These are phyloP conservation scores for Ampelocalamus luodianensis DNA, from an alignment of 176 grass and related monocot species.

Conservation along the genomic window DNA sequence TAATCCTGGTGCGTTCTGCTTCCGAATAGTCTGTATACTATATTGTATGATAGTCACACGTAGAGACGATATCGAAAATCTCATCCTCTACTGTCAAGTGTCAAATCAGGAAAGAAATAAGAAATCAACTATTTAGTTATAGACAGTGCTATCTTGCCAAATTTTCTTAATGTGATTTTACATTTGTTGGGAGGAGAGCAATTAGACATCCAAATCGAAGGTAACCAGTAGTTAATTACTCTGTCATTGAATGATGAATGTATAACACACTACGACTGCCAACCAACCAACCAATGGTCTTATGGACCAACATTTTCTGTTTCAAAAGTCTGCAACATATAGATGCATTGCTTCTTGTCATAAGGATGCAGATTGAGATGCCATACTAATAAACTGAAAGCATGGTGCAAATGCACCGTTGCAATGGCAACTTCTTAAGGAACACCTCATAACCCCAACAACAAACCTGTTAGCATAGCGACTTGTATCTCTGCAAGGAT, in stretches of 20 bases:
- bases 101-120: background rate
- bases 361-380: background rate
- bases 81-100: background rate
- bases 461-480: background rate
- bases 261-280: background rate
- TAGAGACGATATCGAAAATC: background rate
- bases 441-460: background rate
- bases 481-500: background rate
- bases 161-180: background rate
- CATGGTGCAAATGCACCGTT: background rate
- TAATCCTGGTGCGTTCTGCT: background rate
- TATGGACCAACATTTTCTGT: background rate
- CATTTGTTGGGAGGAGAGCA: background rate
- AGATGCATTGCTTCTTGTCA: background rate
- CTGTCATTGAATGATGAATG: background rate
- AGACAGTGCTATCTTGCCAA: background rate
- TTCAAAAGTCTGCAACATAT: background rate
- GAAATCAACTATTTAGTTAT: background rate
- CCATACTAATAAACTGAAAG: background rate
- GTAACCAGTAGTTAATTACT: background rate
- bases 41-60: background rate
- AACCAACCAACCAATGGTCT: background rate
- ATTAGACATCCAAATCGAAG: background rate
- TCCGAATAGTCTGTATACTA: constrained; percentile 3
- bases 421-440: background rate